Conservation (phyloP, 768 basidiomycete genomes). For the Amanita exitialis region DNA sequence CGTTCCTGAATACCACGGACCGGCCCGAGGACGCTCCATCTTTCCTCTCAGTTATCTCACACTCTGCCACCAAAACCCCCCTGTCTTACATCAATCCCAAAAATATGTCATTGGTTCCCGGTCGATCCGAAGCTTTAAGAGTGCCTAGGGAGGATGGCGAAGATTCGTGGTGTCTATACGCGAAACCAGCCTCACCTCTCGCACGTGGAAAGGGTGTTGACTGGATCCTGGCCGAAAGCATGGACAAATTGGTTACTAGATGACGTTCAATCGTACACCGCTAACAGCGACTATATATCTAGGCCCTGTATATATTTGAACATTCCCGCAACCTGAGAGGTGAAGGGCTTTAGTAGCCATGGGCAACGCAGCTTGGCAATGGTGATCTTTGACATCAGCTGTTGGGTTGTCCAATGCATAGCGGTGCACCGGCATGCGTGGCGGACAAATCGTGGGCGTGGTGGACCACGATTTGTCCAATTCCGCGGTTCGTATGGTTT, state of each 20-base stretch:
- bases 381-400: no score
- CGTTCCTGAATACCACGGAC: neutral
- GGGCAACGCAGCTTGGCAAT: no score
- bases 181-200: neutral
- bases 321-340: no score
- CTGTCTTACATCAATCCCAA: conserved; percentile 6
- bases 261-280: conserved; percentile 11
- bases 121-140: neutral
- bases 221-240: conserved; percentile 14
- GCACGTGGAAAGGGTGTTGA: neutral
- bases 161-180: conserved; percentile 5
- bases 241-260: conserved; percentile 21
- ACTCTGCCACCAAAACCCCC: conserved; percentile 4
- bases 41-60: conserved; percentile 6
- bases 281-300: neutral
- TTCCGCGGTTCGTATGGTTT: no score
- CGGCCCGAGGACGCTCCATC: neutral
- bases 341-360: no score
- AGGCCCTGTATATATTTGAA: neutral
- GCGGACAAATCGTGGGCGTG: no score
- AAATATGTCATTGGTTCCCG: neutral
- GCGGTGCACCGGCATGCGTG: no score
- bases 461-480: no score
- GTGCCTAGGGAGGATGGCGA: conserved; percentile 5
- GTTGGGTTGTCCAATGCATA: no score